Percentiles rank a stretch among this genome's conserved stretches.
phyloP scores from a whole-genome alignment of 1,284 basidiomycete species.

The Pholiota adiposa region DNA sequence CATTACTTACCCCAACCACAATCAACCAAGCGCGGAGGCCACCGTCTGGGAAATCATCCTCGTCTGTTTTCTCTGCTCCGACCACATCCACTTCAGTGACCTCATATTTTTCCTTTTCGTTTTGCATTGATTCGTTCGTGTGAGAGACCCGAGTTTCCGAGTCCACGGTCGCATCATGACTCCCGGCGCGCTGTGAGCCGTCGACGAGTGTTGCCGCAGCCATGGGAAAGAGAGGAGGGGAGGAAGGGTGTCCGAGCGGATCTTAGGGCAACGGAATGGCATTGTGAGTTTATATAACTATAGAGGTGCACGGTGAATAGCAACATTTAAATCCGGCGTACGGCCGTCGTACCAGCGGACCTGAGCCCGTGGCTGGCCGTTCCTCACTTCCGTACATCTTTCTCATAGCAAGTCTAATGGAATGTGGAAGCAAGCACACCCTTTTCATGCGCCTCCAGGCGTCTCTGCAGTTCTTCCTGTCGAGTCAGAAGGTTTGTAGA shows the following conservation, averaged over 20 bases:
- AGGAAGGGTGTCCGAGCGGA: not conserved
- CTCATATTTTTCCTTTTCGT: constrained; percentile 24
- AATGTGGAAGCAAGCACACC: not conserved
- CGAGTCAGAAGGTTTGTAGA: not conserved
- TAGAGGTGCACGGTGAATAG: not conserved
- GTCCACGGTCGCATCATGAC: not conserved
- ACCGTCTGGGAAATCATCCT: constrained; percentile 44
- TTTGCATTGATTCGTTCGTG: constrained; percentile 7
- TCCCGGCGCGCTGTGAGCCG: constrained; percentile 3
- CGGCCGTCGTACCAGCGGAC: not conserved
- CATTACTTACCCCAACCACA: constrained; percentile 46
- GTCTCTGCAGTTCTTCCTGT: not conserved
- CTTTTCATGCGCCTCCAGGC: not conserved
- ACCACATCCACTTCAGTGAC: constrained; percentile 9
- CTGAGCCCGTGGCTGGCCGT: not conserved
- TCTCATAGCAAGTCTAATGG: not conserved
- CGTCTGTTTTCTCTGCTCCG: not conserved
- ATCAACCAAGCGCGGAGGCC: constrained; percentile 58
- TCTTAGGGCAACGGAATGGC: not conserved
- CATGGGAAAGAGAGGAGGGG: not conserved
- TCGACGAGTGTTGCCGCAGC: not conserved
- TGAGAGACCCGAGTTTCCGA: constrained; percentile 1
- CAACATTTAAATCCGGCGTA: not conserved
- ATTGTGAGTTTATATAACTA: not conserved
- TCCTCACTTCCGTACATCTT: not conserved